Conservation (phyloP, 352 stramenopile genomes). For the Aphanomyces astaci region DNA sequence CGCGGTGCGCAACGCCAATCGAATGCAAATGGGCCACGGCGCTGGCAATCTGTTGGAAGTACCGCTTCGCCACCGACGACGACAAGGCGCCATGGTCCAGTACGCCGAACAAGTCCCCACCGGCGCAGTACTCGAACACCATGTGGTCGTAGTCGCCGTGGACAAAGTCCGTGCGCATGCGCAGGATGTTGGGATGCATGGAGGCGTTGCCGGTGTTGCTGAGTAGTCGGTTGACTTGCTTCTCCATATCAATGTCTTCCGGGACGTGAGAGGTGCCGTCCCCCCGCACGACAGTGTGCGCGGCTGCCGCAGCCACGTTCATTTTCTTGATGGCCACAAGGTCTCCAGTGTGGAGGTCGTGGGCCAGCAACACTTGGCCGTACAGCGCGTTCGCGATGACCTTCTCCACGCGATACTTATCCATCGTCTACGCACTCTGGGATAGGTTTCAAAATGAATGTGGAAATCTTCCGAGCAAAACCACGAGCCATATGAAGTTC, state of each 20-base stretch:
- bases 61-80: neutral
- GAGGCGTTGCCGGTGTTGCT: slow-evolving; percentile 43
- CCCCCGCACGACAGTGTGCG: slow-evolving; percentile 22
- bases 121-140: slow-evolving; percentile 46
- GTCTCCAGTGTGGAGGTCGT: slow-evolving; percentile 39
- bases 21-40: slow-evolving; percentile 31
- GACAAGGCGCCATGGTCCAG: slow-evolving; percentile 29
- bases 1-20: slow-evolving; percentile 82
- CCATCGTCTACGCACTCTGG: neutral
- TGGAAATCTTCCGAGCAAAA: too few relatives aligned
- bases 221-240: slow-evolving; percentile 56
- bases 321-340: slow-evolving; percentile 70
- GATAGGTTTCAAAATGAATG: neutral
- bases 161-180: slow-evolving; percentile 65
- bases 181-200: slow-evolving; percentile 53
- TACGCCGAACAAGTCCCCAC: slow-evolving; percentile 47
- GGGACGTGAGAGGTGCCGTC: slow-evolving; percentile 55
- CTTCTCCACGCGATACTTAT: slow-evolving; percentile 10
- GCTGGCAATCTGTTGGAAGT: slow-evolving; percentile 9
- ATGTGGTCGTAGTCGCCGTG: slow-evolving; percentile 75
- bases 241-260: slow-evolving; percentile 72
- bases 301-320: slow-evolving; percentile 45
- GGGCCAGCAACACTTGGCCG: slow-evolving; percentile 53
- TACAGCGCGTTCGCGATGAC: slow-evolving; percentile 54
- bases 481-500: too few relatives aligned